Evolutionary conservation across 495 filamentous ascomycete species (phyloP).

Genomic region (Penicillium bovifimosum): DNA sequence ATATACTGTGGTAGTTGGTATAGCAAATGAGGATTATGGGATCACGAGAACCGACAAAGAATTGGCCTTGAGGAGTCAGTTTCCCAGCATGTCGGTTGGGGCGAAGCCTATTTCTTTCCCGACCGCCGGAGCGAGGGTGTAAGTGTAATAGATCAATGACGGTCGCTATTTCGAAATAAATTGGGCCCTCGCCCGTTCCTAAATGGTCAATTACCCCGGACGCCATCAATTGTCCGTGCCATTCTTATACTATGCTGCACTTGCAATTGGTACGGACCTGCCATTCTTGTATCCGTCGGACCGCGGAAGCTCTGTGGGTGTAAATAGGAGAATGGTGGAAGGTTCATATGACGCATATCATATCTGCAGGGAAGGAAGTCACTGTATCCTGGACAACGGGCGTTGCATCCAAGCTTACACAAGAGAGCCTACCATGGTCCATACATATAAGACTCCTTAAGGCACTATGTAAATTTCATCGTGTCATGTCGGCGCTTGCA

Average conservation of each 20-base stretch:
- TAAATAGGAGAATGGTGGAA: not conserved
- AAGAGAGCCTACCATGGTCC: not conserved
- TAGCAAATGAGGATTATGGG: not conserved
- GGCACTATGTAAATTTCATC: too few species aligned
- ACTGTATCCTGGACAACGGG: not conserved
- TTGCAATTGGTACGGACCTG: slow-evolving; percentile 1
- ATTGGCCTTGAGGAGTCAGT: not conserved
- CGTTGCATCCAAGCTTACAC: not conserved
- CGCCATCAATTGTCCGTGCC: slow-evolving; percentile 4
- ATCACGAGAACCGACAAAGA: not conserved
- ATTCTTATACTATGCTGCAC: not conserved
- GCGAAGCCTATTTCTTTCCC: slow-evolving; percentile 7
- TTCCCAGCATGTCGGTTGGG: slow-evolving; percentile 7
- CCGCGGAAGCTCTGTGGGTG: not conserved
- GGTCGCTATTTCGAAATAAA: slow-evolving; percentile 7
- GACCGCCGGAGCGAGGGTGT: slow-evolving; percentile 10
- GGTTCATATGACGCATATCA: not conserved
- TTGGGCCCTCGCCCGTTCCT: not conserved
- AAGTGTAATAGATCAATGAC: slow-evolving; percentile 28
- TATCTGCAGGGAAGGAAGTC: too few species aligned
- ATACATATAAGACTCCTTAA: not conserved
- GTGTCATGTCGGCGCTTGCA: not conserved
- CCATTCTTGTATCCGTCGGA: not conserved
- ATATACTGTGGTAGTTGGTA: slow-evolving; percentile 13
- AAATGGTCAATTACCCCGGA: slow-evolving; percentile 9